phyloP scores from a whole-genome alignment of 352 stramenopile genomes.

The Blastocystis sp. region DNA sequence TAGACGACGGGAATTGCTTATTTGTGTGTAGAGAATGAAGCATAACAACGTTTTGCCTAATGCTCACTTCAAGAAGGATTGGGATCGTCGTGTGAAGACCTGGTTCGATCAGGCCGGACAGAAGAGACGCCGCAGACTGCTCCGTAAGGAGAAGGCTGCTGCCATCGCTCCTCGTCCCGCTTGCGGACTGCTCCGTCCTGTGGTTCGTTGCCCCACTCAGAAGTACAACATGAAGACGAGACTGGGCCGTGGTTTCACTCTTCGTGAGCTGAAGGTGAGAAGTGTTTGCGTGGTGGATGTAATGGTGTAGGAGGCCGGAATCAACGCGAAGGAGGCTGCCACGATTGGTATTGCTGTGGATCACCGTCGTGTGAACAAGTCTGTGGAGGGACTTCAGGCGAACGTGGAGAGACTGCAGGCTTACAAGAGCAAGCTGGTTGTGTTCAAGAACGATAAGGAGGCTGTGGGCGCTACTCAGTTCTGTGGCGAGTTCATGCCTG shows the following conservation, averaged over 20 bases:
- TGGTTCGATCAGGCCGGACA: slow-evolving; percentile 91
- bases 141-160: slow-evolving; percentile 89
- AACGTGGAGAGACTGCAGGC: no score
- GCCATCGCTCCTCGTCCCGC: slow-evolving; percentile 87
- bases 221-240: slow-evolving; percentile 95
- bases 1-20: not conserved
- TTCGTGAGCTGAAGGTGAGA: no score
- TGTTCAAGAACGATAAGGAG: no score
- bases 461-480: no score
- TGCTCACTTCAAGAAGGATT: slow-evolving; percentile 99
- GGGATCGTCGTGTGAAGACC: slow-evolving; percentile 86
- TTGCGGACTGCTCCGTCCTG: slow-evolving; percentile 83
- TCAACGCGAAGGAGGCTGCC: no score
- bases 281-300: no score
- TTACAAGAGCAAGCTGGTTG: no score
- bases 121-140: no score
- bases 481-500: slow-evolving; percentile 67
- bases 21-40: slow-evolving; percentile 4
- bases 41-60: slow-evolving; percentile 81
- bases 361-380: slow-evolving; percentile 92
- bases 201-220: slow-evolving; percentile 91
- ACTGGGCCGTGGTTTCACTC: no score
- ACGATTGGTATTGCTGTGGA: slow-evolving; percentile 97
- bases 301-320: no score
- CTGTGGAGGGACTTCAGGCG: slow-evolving; percentile 65